These are phyloP conservation scores for Aspergillus udagawae DNA, from an alignment of 2,329 filamentous ascomycete genomes.

Conservation along the genomic window DNA sequence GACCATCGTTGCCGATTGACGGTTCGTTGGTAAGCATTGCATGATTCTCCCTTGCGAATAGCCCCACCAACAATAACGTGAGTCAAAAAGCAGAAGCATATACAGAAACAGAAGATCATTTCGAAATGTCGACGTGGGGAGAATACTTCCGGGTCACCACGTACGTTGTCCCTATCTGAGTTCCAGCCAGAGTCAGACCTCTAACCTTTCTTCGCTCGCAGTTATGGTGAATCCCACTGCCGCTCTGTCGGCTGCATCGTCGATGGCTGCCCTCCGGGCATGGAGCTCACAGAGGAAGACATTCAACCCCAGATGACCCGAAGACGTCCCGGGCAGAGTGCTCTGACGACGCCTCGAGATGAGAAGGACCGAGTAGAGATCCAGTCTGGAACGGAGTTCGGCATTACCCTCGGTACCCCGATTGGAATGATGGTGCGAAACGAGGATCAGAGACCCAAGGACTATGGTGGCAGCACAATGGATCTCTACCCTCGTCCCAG, in stretches of 20 bases:
- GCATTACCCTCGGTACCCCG: constrained; percentile 83
- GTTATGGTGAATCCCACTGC: constrained; percentile 85
- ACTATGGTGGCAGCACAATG: constrained; percentile 88
- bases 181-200: not conserved
- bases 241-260: constrained; percentile 91
- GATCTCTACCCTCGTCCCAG: constrained; percentile 85
- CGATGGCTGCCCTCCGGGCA: constrained; percentile 84
- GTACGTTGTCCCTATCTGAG: constrained; percentile 46
- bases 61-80: not conserved
- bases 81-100: not conserved
- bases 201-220: constrained; percentile 6
- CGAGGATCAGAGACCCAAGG: constrained; percentile 86
- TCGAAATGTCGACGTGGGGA: constrained; percentile 81
- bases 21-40: not conserved
- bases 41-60: not conserved
- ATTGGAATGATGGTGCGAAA: constrained; percentile 85
- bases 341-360: constrained; percentile 85
- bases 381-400: constrained; percentile 87
- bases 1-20: not conserved
- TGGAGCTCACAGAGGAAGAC: constrained; percentile 77
- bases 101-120: constrained; percentile 2
- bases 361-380: constrained; percentile 91
- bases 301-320: constrained; percentile 95
- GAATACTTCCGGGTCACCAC: constrained; percentile 77
- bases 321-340: constrained; percentile 80